Base-by-base conservation (phyloP, 1,284 basidiomycete species). In the Austroboletus niveus region DNA sequence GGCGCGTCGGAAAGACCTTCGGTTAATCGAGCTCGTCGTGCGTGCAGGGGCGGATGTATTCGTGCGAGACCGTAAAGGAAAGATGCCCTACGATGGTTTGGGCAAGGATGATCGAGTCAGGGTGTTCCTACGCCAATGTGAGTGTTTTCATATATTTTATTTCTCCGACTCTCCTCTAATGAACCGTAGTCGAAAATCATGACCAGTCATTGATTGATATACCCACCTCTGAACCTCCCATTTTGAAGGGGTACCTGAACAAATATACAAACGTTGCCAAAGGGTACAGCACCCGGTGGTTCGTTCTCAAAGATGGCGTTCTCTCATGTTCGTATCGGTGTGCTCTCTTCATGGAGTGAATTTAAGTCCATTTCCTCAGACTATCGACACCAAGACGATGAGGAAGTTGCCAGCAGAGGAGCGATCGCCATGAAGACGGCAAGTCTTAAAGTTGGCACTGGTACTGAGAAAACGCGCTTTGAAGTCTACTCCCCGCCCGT, bases 271-370 rank as follows among this genome's bases (percentile, higher is more conserved):
- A 95, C 60, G 86, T 95, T 38, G 92, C 92, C 0, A 84, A 85
- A 59, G 94, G 96, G 0, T 98, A 95, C 71, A 89, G 87, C 60
- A 90, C 90, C 0, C 79, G 96, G 0, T 98, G 95, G 94, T 97
- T 98, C 64, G 94, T 98, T 0, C 79, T 98, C 36, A 85, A 91
- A 60, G 84, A 91, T 55, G 96, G 94, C 6, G 76, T 89, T 32
- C 72, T 96, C 11, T 92, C 89, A 29, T 94, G 91, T 88, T 65
- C 38, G 85, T 77, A 9, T 32, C 43, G 42, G n/a, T 40, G 24
- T 47, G 42, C 7, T 45, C 24, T 46, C 17, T 5, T 27, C 4
- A 45, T 38, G 51, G 29, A 40, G 22, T 22, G 36, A 35, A 45
- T 47, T 39, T 54, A n/a, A 59, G 27, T 36, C 12, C 31, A 46